phyloP scores from a whole-genome alignment of 768 basidiomycete genomes.

The Lactifluus volemus region DNA sequence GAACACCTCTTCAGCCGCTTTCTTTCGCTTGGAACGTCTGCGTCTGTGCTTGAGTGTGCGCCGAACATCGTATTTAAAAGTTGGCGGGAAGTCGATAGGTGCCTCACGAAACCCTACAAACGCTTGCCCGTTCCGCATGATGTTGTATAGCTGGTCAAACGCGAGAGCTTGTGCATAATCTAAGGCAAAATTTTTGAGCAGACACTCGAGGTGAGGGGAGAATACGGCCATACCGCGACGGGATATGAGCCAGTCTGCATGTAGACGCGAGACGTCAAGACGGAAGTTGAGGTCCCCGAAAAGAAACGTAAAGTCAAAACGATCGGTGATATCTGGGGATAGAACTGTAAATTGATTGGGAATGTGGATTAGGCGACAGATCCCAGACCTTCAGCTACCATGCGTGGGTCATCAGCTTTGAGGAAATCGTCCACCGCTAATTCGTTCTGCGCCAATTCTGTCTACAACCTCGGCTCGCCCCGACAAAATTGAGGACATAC shows the following conservation, averaged over 20 bases:
- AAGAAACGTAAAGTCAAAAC: constrained; percentile 83
- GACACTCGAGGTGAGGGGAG: background rate
- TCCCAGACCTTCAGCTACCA: constrained; percentile 56
- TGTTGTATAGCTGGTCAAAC: constrained; percentile 77
- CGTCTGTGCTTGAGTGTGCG: constrained; percentile 42
- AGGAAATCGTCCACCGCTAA: constrained; percentile 75
- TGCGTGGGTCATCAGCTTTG: constrained; percentile 50
- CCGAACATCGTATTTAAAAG: constrained; percentile 87
- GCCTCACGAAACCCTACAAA: constrained; percentile 80
- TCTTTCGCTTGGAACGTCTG: constrained; percentile 32
- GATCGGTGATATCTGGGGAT: constrained; percentile 66
- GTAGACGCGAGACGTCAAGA: constrained; percentile 77
- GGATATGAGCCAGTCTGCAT: constrained; percentile 91
- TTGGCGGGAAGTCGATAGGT: constrained; percentile 78
- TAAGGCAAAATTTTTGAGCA: constrained; percentile 23
- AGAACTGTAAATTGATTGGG: constrained; percentile 3
- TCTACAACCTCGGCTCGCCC: background rate
- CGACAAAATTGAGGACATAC: constrained; percentile 26
- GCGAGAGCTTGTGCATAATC: constrained; percentile 80
- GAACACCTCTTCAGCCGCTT: constrained; percentile 21
- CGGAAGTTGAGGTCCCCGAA: constrained; percentile 92
- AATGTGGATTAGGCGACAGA: constrained; percentile 9
- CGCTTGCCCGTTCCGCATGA: constrained; percentile 61
- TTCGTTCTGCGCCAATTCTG: constrained; percentile 42
- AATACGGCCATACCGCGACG: constrained; percentile 47